phyloP scores from a whole-genome alignment of 306 rosid species.

The Vigna radiata region DNA sequence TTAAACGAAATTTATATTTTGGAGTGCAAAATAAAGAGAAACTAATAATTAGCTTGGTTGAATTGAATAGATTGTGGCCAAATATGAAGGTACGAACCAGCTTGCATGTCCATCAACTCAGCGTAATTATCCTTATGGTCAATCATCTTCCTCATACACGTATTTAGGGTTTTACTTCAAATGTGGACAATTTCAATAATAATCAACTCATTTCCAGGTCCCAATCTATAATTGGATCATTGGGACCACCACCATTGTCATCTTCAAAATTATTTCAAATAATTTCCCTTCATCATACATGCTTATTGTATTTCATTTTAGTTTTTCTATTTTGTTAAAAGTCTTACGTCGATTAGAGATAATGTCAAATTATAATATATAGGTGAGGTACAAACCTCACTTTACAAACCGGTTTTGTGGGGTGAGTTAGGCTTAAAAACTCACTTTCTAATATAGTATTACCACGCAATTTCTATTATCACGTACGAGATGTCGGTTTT shows the following conservation, averaged over 20 bases:
- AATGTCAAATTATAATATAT: too few relatives aligned
- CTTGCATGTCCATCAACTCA: conserved; percentile 2
- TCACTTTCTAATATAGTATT: too few relatives aligned
- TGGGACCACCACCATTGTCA: conserved; percentile 30
- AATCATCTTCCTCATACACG: not conserved
- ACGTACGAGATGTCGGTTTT: too few relatives aligned
- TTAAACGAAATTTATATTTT: not conserved
- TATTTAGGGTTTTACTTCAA: conserved; percentile 3
- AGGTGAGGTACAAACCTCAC: too few relatives aligned
- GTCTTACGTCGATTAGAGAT: too few relatives aligned
- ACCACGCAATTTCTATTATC: too few relatives aligned
- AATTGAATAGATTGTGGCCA: not conserved
- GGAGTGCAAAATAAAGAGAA: not conserved
- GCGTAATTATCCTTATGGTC: not conserved
- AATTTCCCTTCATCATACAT: not conserved
- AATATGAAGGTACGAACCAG: not conserved
- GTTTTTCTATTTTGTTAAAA: not conserved
- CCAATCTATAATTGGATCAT: conserved; percentile 29
- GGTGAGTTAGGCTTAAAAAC: too few relatives aligned
- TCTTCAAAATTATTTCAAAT: conserved; percentile 24
- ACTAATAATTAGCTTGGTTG: not conserved
- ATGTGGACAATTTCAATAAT: conserved; percentile 26
- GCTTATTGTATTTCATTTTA: not conserved
- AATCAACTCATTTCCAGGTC: conserved; percentile 1
- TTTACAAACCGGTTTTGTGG: too few relatives aligned